These are phyloP conservation scores for Trichosporon sp. DNA, from an alignment of 1,284 basidiomycete genomes.

Conservation along the genomic window DNA sequence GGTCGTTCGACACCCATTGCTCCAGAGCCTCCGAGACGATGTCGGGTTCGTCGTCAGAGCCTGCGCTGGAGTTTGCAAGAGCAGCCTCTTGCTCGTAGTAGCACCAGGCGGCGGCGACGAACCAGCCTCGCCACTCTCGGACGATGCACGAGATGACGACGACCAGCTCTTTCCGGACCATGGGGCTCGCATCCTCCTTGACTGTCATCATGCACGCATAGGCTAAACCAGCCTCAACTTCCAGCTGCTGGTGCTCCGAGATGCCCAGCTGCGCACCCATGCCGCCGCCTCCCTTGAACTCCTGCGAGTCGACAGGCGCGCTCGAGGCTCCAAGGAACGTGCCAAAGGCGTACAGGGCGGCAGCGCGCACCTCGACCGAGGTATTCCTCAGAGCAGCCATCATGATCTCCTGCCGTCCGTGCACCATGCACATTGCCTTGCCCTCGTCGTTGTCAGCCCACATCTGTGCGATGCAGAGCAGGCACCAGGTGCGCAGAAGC, in stretches of 20 bases:
- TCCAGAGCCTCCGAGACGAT: conserved; percentile 63
- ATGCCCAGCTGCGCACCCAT: conserved; percentile 77
- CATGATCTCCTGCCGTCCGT: conserved; percentile 71
- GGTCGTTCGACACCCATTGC: conserved; percentile 62
- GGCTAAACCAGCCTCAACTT: conserved; percentile 55
- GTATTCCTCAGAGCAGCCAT: conserved; percentile 78
- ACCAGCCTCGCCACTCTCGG: conserved; percentile 92
- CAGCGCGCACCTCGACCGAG: conserved; percentile 86
- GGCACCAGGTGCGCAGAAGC: conserved; percentile 87
- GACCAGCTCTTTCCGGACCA: conserved; percentile 91
- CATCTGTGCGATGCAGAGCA: conserved; percentile 88
- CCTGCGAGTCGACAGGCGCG: conserved; percentile 55
- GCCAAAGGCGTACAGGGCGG: conserved; percentile 84
- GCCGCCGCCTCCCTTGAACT: conserved; percentile 71
- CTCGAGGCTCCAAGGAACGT: conserved; percentile 90
- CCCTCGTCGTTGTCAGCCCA: conserved; percentile 91
- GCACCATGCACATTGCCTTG: conserved; percentile 76
- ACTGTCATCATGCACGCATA: conserved; percentile 59
- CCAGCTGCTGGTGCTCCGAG: conserved; percentile 62
- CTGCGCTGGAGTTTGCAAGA: conserved; percentile 52
- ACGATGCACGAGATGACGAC: conserved; percentile 88
- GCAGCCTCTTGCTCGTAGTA: conserved; percentile 72
- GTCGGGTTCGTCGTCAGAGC: conserved; percentile 24
- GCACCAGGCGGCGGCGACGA: conserved; percentile 91
- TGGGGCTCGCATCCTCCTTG: conserved; percentile 89